A percentile compares a stretch with the other conserved stretches of the same genome.
These are phyloP conservation scores for Thinopyrum elongatum DNA, from an alignment of 176 grass and related monocot genomes.

Conservation along the genomic window DNA sequence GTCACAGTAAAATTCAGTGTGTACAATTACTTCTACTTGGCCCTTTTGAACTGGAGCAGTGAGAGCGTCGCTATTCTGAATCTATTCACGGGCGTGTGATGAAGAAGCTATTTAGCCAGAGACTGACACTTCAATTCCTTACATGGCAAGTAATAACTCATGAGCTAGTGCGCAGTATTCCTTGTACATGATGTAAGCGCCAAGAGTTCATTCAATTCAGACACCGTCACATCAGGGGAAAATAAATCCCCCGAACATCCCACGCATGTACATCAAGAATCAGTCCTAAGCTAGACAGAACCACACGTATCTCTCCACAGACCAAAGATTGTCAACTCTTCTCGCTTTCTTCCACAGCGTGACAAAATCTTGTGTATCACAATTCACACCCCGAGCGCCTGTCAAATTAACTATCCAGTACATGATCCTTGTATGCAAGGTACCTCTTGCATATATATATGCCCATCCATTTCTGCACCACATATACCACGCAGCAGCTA, in stretches of 20 bases:
- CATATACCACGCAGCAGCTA: neutral
- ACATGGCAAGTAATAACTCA: no score
- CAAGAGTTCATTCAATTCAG: neutral
- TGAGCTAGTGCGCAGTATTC: no score
- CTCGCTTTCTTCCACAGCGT: neutral
- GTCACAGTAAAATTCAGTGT: neutral
- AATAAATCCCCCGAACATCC: neutral
- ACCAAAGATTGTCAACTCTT: neutral
- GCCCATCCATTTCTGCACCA: neutral
- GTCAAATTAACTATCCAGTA: neutral
- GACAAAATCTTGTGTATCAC: neutral
- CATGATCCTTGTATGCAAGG: no score
- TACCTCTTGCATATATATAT: conserved; percentile 5
- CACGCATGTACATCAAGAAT: neutral
- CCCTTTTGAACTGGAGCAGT: neutral
- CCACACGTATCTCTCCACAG: neutral
- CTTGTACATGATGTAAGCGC: neutral
- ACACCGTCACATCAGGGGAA: neutral
- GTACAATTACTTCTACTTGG: neutral
- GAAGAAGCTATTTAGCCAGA: neutral
- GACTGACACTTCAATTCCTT: neutral
- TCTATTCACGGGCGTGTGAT: neutral
- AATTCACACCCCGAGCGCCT: neutral
- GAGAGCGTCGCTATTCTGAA: neutral
- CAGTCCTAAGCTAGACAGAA: conserved; percentile 12